Evolutionary conservation across 2,329 filamentous ascomycete species (phyloP).

Genomic region (Hysterium pulicare): DNA sequence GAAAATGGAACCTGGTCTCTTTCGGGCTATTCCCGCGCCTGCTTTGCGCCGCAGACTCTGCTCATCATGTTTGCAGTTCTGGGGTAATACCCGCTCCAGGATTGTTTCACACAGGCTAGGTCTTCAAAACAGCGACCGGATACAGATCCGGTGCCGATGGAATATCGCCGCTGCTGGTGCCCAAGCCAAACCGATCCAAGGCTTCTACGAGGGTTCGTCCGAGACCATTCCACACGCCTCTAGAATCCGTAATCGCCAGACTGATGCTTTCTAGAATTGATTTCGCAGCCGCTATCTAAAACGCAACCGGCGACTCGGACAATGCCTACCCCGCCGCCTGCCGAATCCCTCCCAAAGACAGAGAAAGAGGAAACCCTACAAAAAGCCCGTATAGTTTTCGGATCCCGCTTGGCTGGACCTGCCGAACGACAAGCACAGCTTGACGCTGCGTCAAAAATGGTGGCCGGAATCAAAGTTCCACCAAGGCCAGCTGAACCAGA

Average conservation of each 20-base stretch:
- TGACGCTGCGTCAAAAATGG: constrained; percentile 56
- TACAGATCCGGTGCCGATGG: constrained; percentile 32
- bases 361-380: constrained; percentile 54
- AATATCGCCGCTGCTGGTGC: constrained; percentile 36
- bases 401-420: constrained; percentile 72
- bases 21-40: too few relatives aligned
- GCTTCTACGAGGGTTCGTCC: constrained; percentile 35
- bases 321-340: constrained; percentile 27
- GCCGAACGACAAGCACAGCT: constrained; percentile 63
- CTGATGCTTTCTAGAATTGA: constrained; percentile 31
- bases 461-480: constrained; percentile 80
- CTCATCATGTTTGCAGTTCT: constrained; percentile 20
- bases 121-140: constrained; percentile 32
- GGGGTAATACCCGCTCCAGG: constrained; percentile 7
- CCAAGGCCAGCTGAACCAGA: constrained; percentile 86
- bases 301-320: constrained; percentile 31
- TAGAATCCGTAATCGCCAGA: constrained; percentile 8
- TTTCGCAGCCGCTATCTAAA: constrained; percentile 26
- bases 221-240: background rate
- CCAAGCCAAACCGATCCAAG: constrained; percentile 37
- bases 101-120: constrained; percentile 14
- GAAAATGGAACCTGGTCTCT: too few relatives aligned
- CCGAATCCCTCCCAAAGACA: constrained; percentile 42
- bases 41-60: constrained; percentile 23
- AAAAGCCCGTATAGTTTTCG: constrained; percentile 72